A percentile compares a stretch with the other conserved stretches of the same genome.
These are phyloP conservation scores for Coemansia guatemalensis DNA, from an alignment of 192 early-diverging fungal genomes.

Conservation along the genomic window DNA sequence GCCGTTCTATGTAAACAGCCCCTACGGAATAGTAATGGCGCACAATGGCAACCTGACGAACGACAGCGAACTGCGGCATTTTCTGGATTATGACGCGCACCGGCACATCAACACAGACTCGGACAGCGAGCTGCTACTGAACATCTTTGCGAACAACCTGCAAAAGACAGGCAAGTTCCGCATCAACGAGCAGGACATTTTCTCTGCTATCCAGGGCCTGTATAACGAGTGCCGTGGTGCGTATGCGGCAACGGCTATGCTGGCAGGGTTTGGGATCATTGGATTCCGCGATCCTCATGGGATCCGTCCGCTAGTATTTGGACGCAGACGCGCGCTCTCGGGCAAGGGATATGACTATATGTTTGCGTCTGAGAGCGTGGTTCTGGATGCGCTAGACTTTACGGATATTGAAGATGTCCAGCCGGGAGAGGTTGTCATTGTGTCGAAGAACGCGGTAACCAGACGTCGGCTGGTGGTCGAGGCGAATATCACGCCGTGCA, in stretches of 20 bases:
- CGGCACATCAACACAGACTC: slow-evolving; percentile 99
- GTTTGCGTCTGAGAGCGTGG: slow-evolving; percentile 97
- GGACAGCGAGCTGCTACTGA: slow-evolving; percentile 97
- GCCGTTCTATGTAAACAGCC: slow-evolving; percentile 99
- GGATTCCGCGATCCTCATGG: slow-evolving; percentile 95
- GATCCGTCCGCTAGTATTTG: slow-evolving; percentile 94
- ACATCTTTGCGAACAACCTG: slow-evolving; percentile 96
- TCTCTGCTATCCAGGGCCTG: slow-evolving; percentile 82
- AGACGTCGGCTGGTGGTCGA: slow-evolving; percentile 62
- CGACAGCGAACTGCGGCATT: slow-evolving; percentile 81
- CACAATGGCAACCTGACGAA: slow-evolving; percentile 99
- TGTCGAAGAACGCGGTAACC: slow-evolving; percentile 74
- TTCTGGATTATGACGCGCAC: slow-evolving; percentile 93
- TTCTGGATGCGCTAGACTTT: slow-evolving; percentile 88
- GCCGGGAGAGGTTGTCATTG: slow-evolving; percentile 93
- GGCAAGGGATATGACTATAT: slow-evolving; percentile 88
- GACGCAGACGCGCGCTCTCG: slow-evolving; percentile 64
- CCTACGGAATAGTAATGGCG: slow-evolving; percentile 94
- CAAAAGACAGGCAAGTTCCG: slow-evolving; percentile 96
- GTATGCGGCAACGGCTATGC: slow-evolving; percentile 95
- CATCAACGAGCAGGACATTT: slow-evolving; percentile 99
- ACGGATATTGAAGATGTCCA: slow-evolving; percentile 85
- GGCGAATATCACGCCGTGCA: slow-evolving; percentile 82
- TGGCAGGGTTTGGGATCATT: slow-evolving; percentile 97
- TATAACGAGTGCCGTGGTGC: slow-evolving; percentile 85